Evolutionary conservation across 2,329 filamentous ascomycete genomes (phyloP).

Genomic region (Blumeria graminis): DNA sequence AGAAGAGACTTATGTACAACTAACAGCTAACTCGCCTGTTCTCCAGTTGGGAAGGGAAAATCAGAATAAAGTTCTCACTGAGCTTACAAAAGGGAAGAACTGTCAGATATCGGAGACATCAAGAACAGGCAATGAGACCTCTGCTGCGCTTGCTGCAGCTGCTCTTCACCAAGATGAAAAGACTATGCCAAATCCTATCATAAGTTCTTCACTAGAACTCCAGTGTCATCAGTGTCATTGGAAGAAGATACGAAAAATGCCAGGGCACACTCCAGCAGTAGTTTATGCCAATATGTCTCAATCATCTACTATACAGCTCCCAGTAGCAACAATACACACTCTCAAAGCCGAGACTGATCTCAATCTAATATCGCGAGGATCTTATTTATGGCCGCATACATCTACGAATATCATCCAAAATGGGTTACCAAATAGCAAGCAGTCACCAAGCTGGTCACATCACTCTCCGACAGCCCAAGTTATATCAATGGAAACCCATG

Average conservation of each 20-base stretch:
- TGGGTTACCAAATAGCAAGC: conserved; percentile 18
- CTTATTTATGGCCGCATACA: conserved; percentile 4
- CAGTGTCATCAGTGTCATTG: conserved; percentile 54
- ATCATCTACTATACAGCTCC: not conserved
- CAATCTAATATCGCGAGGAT: conserved; percentile 5
- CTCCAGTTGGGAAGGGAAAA: too few species aligned
- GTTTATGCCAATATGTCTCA: conserved; percentile 1
- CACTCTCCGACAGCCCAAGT: conserved; percentile 23
- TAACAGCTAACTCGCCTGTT: not conserved
- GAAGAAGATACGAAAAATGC: conserved; percentile 20
- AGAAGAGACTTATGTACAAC: conserved; percentile 1
- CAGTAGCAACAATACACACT: conserved; percentile 2
- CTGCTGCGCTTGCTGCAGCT: conserved; percentile 14
- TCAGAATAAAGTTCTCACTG: too few species aligned
- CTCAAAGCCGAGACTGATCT: conserved; percentile 13
- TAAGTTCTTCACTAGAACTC: conserved; percentile 21
- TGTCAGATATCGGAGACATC: not conserved
- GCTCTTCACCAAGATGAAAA: conserved; percentile 13
- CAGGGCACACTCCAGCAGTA: conserved; percentile 7
- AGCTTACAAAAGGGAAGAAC: not conserved
- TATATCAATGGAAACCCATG: conserved; percentile 21
- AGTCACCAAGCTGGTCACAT: conserved; percentile 24
- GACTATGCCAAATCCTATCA: conserved; percentile 1
- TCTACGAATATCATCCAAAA: conserved; percentile 2
- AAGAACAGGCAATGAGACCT: conserved; percentile 6